phyloP scores from a whole-genome alignment of 139 green algal species.

The Chlorella sp. region DNA sequence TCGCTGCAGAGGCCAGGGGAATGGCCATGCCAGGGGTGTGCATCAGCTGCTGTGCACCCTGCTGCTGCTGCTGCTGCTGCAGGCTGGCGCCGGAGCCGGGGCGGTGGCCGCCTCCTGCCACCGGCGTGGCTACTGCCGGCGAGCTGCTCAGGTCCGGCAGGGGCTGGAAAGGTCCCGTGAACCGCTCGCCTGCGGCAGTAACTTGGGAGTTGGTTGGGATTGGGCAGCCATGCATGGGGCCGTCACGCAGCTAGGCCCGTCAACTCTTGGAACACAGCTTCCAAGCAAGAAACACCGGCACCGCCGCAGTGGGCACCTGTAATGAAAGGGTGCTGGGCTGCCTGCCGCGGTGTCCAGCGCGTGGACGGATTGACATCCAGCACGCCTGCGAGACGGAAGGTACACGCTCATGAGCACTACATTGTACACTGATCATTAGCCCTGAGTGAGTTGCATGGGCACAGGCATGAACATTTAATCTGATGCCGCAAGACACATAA shows the following conservation, averaged over 20 bases:
- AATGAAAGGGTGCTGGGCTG: slow-evolving; percentile 89
- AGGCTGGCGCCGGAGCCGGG: neutral
- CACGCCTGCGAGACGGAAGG: slow-evolving; percentile 13
- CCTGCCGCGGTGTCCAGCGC: slow-evolving; percentile 77
- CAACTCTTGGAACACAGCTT: neutral
- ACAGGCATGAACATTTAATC: no score
- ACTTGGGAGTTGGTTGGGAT: no score
- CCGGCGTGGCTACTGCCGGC: slow-evolving; percentile 6
- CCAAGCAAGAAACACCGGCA: neutral
- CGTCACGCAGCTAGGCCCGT: neutral
- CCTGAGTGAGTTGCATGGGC: no score
- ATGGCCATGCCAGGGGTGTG: slow-evolving; percentile 16
- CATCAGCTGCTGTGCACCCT: neutral
- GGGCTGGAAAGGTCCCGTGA: slow-evolving; percentile 78
- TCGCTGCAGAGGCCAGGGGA: neutral
- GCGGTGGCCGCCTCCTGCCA: neutral
- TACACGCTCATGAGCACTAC: no score
- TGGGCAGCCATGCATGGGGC: no score
- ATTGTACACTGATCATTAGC: no score
- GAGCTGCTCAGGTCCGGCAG: slow-evolving; percentile 41
- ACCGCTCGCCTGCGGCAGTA: slow-evolving; percentile 56
- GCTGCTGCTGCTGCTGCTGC: slow-evolving; percentile 6
- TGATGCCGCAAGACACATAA: no score
- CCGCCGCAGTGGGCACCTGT: slow-evolving; percentile 44
- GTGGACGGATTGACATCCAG: slow-evolving; percentile 77